Base-by-base conservation (phyloP, 2,329 filamentous ascomycete species). In the Penicillium sp. region DNA sequence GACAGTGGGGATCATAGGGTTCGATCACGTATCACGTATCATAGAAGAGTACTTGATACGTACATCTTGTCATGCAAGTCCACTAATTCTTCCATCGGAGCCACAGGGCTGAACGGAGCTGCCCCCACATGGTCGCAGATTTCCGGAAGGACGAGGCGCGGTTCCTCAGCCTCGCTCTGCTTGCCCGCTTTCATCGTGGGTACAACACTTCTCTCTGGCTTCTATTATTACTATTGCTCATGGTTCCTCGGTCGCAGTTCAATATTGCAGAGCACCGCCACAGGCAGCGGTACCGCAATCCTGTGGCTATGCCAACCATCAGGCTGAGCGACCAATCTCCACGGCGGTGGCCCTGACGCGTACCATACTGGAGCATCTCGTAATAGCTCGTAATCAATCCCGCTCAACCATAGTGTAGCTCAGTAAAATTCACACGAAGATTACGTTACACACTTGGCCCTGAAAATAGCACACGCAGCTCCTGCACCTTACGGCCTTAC, bases 31-130 rank as follows among this genome's bases (percentile, higher is more conserved):
- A 47, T 47, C 43, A 47, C 10, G 43, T 28, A 45, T 45, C 42
- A 43, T 43, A 17, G 22, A 28, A 22, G 42, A 14, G 14, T 47
- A 31, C 11, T 31, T 31, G n/a, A 17, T 49, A 28, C 28, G 47
- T 25, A 47, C 25, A 47, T 31, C n/a, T 20, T 38, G 49, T 38
- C 25, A 38, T 52, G 34, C 49, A 31, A 35, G 14, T 45, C 53
- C 41, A 53, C 41, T 41, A 5, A 41, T 28, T 7, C 17, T 37
- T 28, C 8, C 38, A 25, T 25, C 35, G 49, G 49, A 25, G 55
- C 62, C 55, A 60, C 63, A 66, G 63, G 63, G 64, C 64, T 67
- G 64, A 67, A 67, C 59, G 57, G 54, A 49, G 61, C 17, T 25
- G 39, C 59, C 64, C 47, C 62, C 62, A 63, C 59, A 61, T 60